Conservation (phyloP, 2,329 filamentous ascomycete genomes). For the Phyllosticta ampelicida region DNA sequence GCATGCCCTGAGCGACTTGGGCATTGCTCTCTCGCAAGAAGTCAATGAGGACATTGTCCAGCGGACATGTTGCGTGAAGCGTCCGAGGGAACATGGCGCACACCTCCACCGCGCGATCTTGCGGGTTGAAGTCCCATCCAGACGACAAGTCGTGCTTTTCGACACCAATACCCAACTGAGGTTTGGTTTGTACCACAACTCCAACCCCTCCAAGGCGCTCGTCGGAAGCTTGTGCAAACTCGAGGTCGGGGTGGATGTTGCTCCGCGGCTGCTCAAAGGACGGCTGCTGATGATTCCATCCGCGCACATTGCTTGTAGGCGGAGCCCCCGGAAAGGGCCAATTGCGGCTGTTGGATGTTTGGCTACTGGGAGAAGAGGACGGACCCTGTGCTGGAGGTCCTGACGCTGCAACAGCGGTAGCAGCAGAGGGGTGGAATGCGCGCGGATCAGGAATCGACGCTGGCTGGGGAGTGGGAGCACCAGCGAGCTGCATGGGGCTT, state of each 20-base stretch:
- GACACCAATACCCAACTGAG: slow-evolving; percentile 5
- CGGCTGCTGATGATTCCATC: slow-evolving; percentile 26
- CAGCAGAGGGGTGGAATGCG: slow-evolving; percentile 15
- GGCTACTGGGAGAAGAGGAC: slow-evolving; percentile 18
- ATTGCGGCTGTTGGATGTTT: slow-evolving; percentile 17
- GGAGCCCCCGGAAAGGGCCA: slow-evolving; percentile 23
- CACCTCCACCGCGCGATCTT: slow-evolving; percentile 15
- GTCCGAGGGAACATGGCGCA: slow-evolving; percentile 40
- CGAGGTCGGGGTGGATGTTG: slow-evolving; percentile 10
- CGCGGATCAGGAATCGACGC: slow-evolving; percentile 8
- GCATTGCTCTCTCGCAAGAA: slow-evolving; percentile 62
- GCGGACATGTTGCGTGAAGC: slow-evolving; percentile 57
- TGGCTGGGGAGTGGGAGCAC: slow-evolving; percentile 15
- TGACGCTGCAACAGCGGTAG: slow-evolving; percentile 11
- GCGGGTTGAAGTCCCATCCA: slow-evolving; percentile 19
- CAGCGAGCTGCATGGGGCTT: slow-evolving; percentile 29
- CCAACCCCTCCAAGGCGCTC: slow-evolving; percentile 63
- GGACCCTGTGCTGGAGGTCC: not conserved
- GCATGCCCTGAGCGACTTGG: slow-evolving; percentile 53
- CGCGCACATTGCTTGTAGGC: slow-evolving; percentile 25
- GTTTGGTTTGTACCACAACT: slow-evolving; percentile 55
- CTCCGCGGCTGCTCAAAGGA: slow-evolving; percentile 31
- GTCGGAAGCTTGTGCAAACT: slow-evolving; percentile 15
- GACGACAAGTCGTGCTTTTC: slow-evolving; percentile 11
- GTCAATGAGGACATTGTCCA: slow-evolving; percentile 70